These are phyloP conservation scores for Fraxinus angustifolia DNA, from an alignment of 305 asterid species.

Conservation along the genomic window DNA sequence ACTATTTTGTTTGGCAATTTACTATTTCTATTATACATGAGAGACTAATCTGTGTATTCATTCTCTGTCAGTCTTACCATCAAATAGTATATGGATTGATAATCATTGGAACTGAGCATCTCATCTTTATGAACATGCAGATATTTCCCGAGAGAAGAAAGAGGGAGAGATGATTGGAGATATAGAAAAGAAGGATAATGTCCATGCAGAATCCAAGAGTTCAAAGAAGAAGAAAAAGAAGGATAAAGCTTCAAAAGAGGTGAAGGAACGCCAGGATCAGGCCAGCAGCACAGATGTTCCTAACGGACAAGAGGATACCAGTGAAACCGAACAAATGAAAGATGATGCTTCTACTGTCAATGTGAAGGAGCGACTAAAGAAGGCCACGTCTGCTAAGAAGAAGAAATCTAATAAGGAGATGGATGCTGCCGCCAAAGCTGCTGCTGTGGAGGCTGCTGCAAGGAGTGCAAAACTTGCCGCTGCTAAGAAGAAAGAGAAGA, in stretches of 20 bases:
- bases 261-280: slow-evolving; percentile 45
- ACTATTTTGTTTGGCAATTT: not conserved
- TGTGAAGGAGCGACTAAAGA: slow-evolving; percentile 57
- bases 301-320: slow-evolving; percentile 24
- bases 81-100: not conserved
- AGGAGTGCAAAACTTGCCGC: slow-evolving; percentile 62
- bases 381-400: slow-evolving; percentile 51
- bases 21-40: not conserved
- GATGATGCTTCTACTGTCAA: slow-evolving; percentile 43
- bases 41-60: not conserved
- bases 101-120: not conserved
- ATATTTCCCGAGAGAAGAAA: slow-evolving; percentile 41
- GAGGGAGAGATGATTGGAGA: slow-evolving; percentile 37
- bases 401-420: slow-evolving; percentile 56
- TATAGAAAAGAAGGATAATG: slow-evolving; percentile 36
- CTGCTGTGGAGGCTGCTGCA: slow-evolving; percentile 68
- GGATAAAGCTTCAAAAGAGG: slow-evolving; percentile 48
- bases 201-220: slow-evolving; percentile 42
- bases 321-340: slow-evolving; percentile 25
- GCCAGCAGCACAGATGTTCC: slow-evolving; percentile 22
- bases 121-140: slow-evolving; percentile 29
- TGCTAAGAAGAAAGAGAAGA: slow-evolving; percentile 71
- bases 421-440: slow-evolving; percentile 64
- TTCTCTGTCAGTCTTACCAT: not conserved
- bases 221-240: slow-evolving; percentile 68